These are phyloP conservation scores for Maudiozyma serrabonitensis DNA, from an alignment of 805 yeast species.

Conservation along the genomic window DNA sequence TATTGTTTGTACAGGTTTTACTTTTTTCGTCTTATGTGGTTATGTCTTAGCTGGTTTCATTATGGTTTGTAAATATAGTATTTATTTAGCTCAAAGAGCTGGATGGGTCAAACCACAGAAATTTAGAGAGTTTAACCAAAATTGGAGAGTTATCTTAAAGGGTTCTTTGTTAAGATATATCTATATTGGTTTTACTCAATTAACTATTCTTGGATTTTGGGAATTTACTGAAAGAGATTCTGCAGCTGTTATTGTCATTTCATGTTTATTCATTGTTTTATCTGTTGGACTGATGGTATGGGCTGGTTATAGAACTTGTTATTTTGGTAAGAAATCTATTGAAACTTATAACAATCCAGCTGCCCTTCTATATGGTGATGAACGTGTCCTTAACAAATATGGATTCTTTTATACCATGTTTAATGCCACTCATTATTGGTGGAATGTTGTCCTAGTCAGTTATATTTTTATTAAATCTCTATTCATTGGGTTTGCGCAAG, in stretches of 20 bases:
- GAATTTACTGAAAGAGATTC: slow-evolving; percentile 77
- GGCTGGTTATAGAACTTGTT: slow-evolving; percentile 56
- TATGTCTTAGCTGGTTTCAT: slow-evolving; percentile 59
- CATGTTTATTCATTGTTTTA: slow-evolving; percentile 58
- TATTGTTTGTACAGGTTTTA: slow-evolving; percentile 76
- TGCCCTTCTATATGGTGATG: slow-evolving; percentile 74
- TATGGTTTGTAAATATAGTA: slow-evolving; percentile 42
- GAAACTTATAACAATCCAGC: slow-evolving; percentile 67
- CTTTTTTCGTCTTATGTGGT: slow-evolving; percentile 74
- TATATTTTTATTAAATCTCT: slow-evolving; percentile 58
- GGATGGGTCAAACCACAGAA: slow-evolving; percentile 42
- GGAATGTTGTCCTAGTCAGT: slow-evolving; percentile 53
- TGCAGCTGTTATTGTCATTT: slow-evolving; percentile 77
- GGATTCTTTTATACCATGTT: slow-evolving; percentile 90
- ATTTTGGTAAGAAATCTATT: slow-evolving; percentile 55
- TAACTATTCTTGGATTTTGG: slow-evolving; percentile 72
- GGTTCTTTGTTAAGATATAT: slow-evolving; percentile 73
- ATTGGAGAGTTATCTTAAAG: slow-evolving; percentile 54
- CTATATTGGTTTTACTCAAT: slow-evolving; percentile 77
- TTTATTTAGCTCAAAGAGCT: slow-evolving; percentile 38
- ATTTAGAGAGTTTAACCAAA: slow-evolving; percentile 40
- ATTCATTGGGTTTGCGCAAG: slow-evolving; percentile 71
- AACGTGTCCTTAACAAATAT: slow-evolving; percentile 58
- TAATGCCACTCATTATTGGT: slow-evolving; percentile 73
- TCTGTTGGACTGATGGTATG: slow-evolving; percentile 51